These are phyloP conservation scores for Zygosaccharomyces rouxii DNA, from an alignment of 805 yeast genomes.

Conservation along the genomic window DNA sequence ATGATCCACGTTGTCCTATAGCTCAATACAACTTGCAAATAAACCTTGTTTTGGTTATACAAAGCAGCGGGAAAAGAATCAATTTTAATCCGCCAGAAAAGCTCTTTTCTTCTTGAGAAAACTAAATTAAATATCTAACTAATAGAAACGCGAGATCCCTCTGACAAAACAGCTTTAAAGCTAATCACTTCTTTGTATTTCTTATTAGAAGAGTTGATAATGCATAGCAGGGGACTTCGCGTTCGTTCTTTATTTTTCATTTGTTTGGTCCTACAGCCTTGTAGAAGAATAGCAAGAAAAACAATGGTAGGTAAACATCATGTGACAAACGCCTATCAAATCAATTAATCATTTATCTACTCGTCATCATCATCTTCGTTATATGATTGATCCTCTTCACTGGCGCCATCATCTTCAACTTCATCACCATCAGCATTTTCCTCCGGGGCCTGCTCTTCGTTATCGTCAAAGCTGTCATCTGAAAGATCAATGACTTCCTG, in stretches of 20 bases:
- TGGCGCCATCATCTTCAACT: constrained; percentile 1
- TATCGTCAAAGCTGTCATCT: constrained; percentile 29
- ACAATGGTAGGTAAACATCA: neutral
- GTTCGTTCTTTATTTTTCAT: constrained; percentile 1
- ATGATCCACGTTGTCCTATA: neutral
- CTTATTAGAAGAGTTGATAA: neutral
- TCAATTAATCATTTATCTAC: neutral
- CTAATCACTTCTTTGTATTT: neutral
- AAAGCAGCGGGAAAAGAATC: neutral
- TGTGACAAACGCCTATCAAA: neutral
- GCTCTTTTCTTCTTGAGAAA: neutral
- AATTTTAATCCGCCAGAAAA: neutral
- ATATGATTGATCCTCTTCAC: constrained; percentile 17
- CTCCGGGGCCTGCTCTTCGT: constrained; percentile 18
- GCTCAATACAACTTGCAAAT: neutral
- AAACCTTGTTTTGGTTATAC: neutral
- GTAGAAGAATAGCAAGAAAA: neutral
- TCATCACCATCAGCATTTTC: neutral
- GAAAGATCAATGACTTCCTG: constrained; percentile 23
- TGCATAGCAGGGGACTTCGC: constrained; percentile 6
- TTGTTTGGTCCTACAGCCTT: neutral
- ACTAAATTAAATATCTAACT: neutral
- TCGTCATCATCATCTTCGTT: constrained; percentile 20
- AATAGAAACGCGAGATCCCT: neutral
- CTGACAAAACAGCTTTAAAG: neutral